Percentiles rank a stretch among this genome's conserved stretches.
Evolutionary conservation across 768 basidiomycete species (phyloP).

Genomic region (Kwoniella dejecticola): DNA sequence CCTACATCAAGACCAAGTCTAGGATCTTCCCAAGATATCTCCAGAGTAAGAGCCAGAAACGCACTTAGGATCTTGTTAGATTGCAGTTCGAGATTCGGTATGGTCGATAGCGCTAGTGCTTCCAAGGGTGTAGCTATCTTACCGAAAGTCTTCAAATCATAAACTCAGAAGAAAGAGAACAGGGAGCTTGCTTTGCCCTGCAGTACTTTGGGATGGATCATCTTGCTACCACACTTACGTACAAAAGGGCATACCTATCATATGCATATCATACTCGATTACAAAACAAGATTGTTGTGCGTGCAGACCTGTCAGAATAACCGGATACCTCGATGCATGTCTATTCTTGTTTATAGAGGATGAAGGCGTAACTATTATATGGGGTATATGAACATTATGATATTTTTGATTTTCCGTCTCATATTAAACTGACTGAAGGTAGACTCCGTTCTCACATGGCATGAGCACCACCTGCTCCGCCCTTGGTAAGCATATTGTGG

Average conservation of each 20-base stretch:
- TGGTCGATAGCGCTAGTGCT: constrained; percentile 37
- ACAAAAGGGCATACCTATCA: not conserved
- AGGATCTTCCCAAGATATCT: constrained; percentile 80
- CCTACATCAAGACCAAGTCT: constrained; percentile 66
- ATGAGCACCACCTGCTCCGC: constrained; percentile 36
- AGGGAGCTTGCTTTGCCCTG: no score
- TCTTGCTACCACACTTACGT: no score
- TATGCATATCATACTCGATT: constrained; percentile 1
- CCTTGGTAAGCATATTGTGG: constrained; percentile 41
- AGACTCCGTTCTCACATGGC: no score
- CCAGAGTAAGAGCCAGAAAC: constrained; percentile 87
- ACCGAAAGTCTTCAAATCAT: constrained; percentile 34
- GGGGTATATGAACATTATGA: no score
- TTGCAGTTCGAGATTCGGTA: constrained; percentile 50
- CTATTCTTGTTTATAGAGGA: no score
- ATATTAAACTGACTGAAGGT: no score
- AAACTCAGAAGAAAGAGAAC: not conserved
- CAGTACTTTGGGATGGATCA: no score
- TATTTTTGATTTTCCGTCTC: no score
- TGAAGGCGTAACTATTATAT: no score
- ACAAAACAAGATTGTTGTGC: not conserved
- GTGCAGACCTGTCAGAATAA: no score
- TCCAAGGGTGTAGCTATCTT: constrained; percentile 31
- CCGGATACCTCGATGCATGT: no score
- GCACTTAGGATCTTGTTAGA: constrained; percentile 68